These are phyloP conservation scores for Trichocladium uniseriatum DNA, from an alignment of 495 filamentous ascomycete genomes.

Conservation along the genomic window DNA sequence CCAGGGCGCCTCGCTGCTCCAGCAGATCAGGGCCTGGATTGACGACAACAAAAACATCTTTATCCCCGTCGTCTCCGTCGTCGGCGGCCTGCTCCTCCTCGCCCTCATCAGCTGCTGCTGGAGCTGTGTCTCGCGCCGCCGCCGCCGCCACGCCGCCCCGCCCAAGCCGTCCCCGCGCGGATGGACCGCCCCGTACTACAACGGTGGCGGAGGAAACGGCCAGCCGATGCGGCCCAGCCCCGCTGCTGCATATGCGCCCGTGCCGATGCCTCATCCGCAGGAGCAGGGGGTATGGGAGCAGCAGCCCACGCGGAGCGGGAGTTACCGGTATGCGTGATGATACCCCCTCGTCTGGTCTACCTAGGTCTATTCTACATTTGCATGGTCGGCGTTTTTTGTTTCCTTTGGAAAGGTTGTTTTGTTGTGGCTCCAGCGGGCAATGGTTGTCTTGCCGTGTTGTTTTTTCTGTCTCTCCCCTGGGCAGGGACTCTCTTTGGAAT, in stretches of 20 bases:
- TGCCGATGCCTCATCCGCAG: neutral
- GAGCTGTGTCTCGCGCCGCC: conserved; percentile 27
- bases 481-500: no score
- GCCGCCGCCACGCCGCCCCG: neutral
- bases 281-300: neutral
- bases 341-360: no score
- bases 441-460: no score
- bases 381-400: neutral
- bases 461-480: no score
- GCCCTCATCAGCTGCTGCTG: conserved; percentile 51
- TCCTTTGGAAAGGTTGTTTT: no score
- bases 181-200: neutral
- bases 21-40: conserved; percentile 59
- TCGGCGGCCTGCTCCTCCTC: conserved; percentile 60
- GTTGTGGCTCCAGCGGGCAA: no score
- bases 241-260: neutral
- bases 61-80: conserved; percentile 59
- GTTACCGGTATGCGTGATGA: conserved; percentile 23
- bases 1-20: conserved; percentile 49
- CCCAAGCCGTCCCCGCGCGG: neutral
- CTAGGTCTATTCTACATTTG: no score
- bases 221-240: conserved; percentile 5
- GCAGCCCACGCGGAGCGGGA: conserved; percentile 17
- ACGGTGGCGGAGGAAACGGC: neutral
- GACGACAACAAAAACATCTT: conserved; percentile 61